Percentiles rank a stretch among this genome's conserved stretches.
Evolutionary conservation across 192 early-diverging fungal genomes (phyloP).

Genomic region (Backusella tuberculispora): DNA sequence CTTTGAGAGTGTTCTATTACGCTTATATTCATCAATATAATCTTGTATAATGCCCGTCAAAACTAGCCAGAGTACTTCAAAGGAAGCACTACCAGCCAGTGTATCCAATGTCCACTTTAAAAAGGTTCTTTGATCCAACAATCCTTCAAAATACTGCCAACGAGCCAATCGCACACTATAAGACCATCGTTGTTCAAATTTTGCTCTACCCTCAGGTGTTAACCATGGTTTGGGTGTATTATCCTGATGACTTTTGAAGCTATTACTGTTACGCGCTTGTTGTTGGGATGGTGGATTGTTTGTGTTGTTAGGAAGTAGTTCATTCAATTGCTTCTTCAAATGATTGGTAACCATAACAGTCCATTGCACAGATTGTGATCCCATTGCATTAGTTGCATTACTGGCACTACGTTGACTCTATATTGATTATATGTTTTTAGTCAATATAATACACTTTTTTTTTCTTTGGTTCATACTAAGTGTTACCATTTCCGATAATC

Average conservation of each 20-base stretch:
- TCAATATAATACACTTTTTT: neutral
- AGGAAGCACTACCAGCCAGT: constrained; percentile 41
- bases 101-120: constrained; percentile 51
- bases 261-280: neutral
- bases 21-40: constrained; percentile 56
- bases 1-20: constrained; percentile 55
- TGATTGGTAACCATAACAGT: constrained; percentile 48
- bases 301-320: constrained; percentile 31
- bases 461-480: neutral
- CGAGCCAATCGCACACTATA: constrained; percentile 57
- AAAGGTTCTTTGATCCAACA: constrained; percentile 56
- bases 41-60: constrained; percentile 53
- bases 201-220: constrained; percentile 46
- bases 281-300: neutral
- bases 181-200: constrained; percentile 49
- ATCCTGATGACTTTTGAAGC: constrained; percentile 25
- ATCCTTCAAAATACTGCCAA: constrained; percentile 60
- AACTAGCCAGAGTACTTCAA: constrained; percentile 45
- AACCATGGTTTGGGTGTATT: constrained; percentile 49
- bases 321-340: constrained; percentile 49
- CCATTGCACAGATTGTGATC: constrained; percentile 45
- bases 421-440: neutral
- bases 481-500: constrained; percentile 62
- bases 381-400: constrained; percentile 20
- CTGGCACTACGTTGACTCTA: constrained; percentile 33